Base-by-base conservation (phyloP, 2,329 filamentous ascomycete genomes). In the Penicillium thymicola region DNA sequence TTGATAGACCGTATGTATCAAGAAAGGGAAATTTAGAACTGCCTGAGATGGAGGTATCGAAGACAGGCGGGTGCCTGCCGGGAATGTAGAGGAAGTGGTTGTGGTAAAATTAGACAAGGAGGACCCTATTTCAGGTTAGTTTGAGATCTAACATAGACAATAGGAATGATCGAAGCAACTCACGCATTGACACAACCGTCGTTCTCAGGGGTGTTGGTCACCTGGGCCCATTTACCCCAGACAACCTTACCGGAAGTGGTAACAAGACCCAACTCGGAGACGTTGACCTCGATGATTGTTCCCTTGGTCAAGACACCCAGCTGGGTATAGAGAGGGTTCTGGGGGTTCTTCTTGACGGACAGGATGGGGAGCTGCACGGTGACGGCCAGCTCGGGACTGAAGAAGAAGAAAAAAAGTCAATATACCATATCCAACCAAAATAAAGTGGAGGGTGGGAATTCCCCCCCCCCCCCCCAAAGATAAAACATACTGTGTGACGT, bases 211-310 rank as follows among this genome's bases (percentile, higher is more conserved):
- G 54, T 56, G 54, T 56, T 78, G 50, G 75, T 82, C 49, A 90
- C 81, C 75, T 92, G 89, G 8, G 89, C 89, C 77, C 87, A 94
- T 64, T 90, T 82, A 65, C 90, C 92, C 92, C 92, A 97, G 7
- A 93, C 90, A 9, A 96, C 90, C 78, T 97, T 97, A 61, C 94
- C 94, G 60, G 86, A 87, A 2, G 92, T 88, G 3, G 94, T 97
- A 16, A 95, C 91, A 59, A 97, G 80, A 61, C 94, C 94, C 61
- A 97, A 77, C 73, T 99, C 94, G 55, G 85, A 89, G 30, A 97
- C 92, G 72, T 99, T 96, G 68, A 97, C 92, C 76, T 97, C 93
- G 69, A 93, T 85, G 59, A 88, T 85, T 30, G 86, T 93, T 62
- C 90, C 90, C 77, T 92, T 92, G 46, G 89, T 93, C 69, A 97